Conservation (phyloP, 768 basidiomycete genomes). For the Xerocomus spinulosus region DNA sequence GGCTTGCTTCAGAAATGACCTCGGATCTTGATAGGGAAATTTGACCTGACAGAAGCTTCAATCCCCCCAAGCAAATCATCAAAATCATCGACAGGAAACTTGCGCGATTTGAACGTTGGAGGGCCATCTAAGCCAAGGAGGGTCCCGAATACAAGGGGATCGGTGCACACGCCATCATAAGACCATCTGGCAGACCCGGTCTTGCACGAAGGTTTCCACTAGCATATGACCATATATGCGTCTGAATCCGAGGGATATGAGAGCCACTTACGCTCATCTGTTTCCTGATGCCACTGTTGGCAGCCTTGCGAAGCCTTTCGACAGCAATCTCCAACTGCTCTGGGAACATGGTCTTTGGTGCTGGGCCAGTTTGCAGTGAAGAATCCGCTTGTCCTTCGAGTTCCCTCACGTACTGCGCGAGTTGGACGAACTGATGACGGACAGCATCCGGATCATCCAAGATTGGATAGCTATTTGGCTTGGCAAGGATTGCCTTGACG, state of each 20-base stretch:
- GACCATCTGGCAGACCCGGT: constrained; percentile 41
- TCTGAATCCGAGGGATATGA: background rate
- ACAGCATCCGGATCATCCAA: constrained; percentile 32
- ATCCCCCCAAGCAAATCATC: constrained; percentile 33
- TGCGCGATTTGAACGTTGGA: constrained; percentile 49
- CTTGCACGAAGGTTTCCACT: constrained; percentile 53
- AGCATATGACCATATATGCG: background rate
- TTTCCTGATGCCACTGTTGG: constrained; percentile 46
- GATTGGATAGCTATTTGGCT: constrained; percentile 33
- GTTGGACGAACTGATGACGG: constrained; percentile 25
- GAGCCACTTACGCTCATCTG: constrained; percentile 38
- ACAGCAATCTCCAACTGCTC: constrained; percentile 40
- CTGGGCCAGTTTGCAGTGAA: constrained; percentile 2
- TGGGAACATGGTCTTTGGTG: constrained; percentile 32
- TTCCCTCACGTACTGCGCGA: constrained; percentile 32
- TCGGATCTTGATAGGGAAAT: background rate
- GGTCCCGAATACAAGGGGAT: constrained; percentile 44
- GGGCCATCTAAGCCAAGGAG: constrained; percentile 41
- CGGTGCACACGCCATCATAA: constrained; percentile 50
- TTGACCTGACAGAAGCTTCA: constrained; percentile 35
- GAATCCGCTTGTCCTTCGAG: constrained; percentile 31
- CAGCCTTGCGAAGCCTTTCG: constrained; percentile 42
- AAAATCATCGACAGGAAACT: constrained; percentile 36
- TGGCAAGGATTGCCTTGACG: constrained; percentile 37
- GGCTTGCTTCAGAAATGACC: background rate